Base-by-base conservation (phyloP, 306 rosid species). In the Quercus variabilis region DNA sequence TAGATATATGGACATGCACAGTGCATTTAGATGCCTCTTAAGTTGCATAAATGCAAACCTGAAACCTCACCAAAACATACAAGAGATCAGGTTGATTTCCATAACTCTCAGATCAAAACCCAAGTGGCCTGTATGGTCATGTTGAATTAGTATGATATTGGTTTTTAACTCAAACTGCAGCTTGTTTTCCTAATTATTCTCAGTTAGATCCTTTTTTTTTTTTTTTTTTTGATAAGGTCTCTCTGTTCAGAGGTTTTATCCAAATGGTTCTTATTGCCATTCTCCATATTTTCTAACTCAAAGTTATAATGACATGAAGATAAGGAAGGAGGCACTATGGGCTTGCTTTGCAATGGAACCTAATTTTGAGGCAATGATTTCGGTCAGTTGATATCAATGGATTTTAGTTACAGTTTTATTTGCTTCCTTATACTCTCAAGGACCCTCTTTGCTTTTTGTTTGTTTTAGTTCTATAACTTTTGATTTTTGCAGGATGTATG, bases 301-400 rank as follows among this genome's bases (percentile, higher is more conserved):
- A 85, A 51, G 73, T 77, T 82, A 54, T 80, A 79, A 69, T 82
- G 74, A 43, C 76, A 58, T 81, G 85, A 86, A 94, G 97, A 82
- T 85, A 84, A 89, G 99, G 85, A 94, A 92, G 89, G 98, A 95
- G 78, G 97, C 98, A 23, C 96, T 95, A 35, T 91, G 97, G 98
- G 97, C 98, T 51, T 92, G 98, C 88, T 95, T 91, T 79, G 94
- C 99, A 35, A 18, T 95, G 91, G 87, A 78, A 80, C 99, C 99
- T 74, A 73, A 85, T 87, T 78, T 71, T 76, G 99, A 90, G 85
- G 97, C 99, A 80, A 89, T 92, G 97, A 90, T 63, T 78, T 21
- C 97, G 80, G 98, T 94, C 49, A 70, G 98, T 86, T 73, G 70
- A 71, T 67, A 18, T 19, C 25, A 35, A 13, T 7, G 6, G 71